Conservation (phyloP, 768 basidiomycete species). For the Kwoniella dejecticola region DNA sequence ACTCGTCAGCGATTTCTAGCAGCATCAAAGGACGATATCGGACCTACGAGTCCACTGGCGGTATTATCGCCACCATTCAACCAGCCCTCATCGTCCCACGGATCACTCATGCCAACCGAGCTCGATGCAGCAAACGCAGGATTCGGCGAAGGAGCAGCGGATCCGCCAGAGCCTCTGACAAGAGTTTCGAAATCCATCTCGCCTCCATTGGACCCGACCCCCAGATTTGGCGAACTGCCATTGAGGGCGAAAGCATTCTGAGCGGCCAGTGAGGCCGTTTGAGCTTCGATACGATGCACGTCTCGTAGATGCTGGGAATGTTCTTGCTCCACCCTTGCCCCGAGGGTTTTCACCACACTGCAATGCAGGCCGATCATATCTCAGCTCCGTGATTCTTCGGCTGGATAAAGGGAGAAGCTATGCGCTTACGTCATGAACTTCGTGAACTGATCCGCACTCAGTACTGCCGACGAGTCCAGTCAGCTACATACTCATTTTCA, state of each 20-base stretch:
- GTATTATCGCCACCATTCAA: slow-evolving; percentile 20
- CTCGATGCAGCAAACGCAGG: not conserved
- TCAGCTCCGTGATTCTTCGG: not conserved
- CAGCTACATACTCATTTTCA: not conserved
- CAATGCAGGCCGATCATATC: not conserved
- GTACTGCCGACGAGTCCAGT: slow-evolving; percentile 36
- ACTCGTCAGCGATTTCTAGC: not conserved
- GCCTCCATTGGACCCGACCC: slow-evolving; percentile 47
- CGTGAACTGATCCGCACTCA: slow-evolving; percentile 71
- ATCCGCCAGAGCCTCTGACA: slow-evolving; percentile 35
- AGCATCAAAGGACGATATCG: not conserved
- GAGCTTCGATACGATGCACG: slow-evolving; percentile 84
- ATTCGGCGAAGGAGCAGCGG: slow-evolving; percentile 13
- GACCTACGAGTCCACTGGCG: slow-evolving; percentile 13
- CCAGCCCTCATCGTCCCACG: slow-evolving; percentile 47
- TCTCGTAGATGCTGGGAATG: slow-evolving; percentile 91
- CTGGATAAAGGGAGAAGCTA: too few species aligned
- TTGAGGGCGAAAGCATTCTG: slow-evolving; percentile 58
- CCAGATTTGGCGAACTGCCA: slow-evolving; percentile 49
- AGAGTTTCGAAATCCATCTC: slow-evolving; percentile 71
- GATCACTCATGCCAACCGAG: slow-evolving; percentile 26
- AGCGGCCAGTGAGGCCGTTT: slow-evolving; percentile 57
- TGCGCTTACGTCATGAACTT: slow-evolving; percentile 75
- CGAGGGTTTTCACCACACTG: slow-evolving; percentile 58
- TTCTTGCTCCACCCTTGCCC: slow-evolving; percentile 87